Evolutionary conservation across 768 basidiomycete genomes (phyloP).

Genomic region (Rhodotorula diobovata): DNA sequence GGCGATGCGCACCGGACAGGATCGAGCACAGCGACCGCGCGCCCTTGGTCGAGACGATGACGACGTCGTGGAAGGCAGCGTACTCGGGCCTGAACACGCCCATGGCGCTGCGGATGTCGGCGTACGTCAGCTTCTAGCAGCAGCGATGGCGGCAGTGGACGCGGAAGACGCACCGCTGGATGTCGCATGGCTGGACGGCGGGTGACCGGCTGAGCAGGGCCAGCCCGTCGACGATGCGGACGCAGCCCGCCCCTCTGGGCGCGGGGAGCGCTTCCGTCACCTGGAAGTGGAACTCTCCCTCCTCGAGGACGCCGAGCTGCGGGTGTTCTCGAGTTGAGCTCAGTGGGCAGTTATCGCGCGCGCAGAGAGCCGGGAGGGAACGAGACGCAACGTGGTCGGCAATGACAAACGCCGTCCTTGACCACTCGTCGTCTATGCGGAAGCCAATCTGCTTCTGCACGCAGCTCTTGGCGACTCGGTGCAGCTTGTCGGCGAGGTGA

Average conservation of each 20-base stretch:
- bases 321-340: too few species aligned
- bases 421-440: conserved; percentile 19
- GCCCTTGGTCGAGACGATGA: conserved; percentile 25
- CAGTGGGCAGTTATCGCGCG: too few species aligned
- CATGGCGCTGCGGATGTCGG: neutral
- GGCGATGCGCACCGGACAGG: neutral
- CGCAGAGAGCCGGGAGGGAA: neutral
- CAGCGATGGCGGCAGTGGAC: neutral
- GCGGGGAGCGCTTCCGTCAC: conserved; percentile 1
- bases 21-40: conserved; percentile 19
- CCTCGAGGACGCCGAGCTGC: conserved; percentile 24
- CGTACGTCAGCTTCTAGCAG: neutral
- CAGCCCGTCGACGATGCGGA: conserved; percentile 1
- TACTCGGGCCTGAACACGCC: conserved; percentile 18
- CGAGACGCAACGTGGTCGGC: conserved; percentile 20
- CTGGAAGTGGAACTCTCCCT: conserved; percentile 31
- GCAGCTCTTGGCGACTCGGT: neutral
- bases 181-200: conserved; percentile 25
- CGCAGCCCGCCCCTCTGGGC: neutral
- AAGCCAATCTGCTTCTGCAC: conserved; percentile 7
- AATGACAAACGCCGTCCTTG: conserved; percentile 27
- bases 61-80: conserved; percentile 1
- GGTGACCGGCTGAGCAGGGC: conserved; percentile 20
- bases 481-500: conserved; percentile 23
- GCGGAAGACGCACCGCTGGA: conserved; percentile 3